phyloP scores from a whole-genome alignment of 179 eudicot species.

The Spergularia azorica region DNA sequence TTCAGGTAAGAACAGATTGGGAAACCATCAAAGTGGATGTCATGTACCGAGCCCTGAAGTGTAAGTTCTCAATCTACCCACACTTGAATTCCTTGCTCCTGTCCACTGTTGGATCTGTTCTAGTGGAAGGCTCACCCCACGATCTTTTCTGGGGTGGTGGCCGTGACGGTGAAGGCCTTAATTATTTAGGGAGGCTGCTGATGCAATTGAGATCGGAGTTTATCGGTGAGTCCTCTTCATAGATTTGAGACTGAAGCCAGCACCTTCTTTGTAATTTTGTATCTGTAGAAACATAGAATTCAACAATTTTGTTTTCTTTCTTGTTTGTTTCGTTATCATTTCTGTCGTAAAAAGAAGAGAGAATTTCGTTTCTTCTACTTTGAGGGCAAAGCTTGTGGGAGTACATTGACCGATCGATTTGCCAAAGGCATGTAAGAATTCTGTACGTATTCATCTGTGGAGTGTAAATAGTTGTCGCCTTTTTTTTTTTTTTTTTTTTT shows the following conservation, averaged over 20 bases:
- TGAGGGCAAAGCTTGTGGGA: not conserved
- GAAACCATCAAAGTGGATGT: slow-evolving; percentile 69
- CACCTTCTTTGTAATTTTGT: slow-evolving; percentile 7
- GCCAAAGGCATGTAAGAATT: not conserved
- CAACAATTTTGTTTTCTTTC: not conserved
- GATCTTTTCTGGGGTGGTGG: slow-evolving; percentile 99
- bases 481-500: not conserved
- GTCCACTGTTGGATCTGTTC: slow-evolving; percentile 71
- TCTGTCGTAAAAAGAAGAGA: too few species aligned
- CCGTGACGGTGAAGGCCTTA: slow-evolving; percentile 95
- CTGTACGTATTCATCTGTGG: not conserved
- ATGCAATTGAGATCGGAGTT: slow-evolving; percentile 94
- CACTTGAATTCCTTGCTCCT: slow-evolving; percentile 75
- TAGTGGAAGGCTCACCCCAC: slow-evolving; percentile 99
- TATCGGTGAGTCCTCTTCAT: slow-evolving; percentile 48
- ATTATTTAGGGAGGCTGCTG: slow-evolving; percentile 86
- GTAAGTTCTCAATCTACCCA: slow-evolving; percentile 84
- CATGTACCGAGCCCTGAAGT: slow-evolving; percentile 85
- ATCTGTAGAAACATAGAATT: not conserved
- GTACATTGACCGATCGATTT: not conserved
- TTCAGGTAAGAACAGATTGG: slow-evolving; percentile 88
- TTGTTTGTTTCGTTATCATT: too few species aligned
- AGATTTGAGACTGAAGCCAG: slow-evolving; percentile 22
- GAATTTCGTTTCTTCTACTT: not conserved
- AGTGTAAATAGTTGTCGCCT: too few species aligned